A percentile compares a stretch with the other conserved stretches of the same genome.
phyloP scores from a whole-genome alignment of 139 green algal genomes.

The Marvania coccoides region DNA sequence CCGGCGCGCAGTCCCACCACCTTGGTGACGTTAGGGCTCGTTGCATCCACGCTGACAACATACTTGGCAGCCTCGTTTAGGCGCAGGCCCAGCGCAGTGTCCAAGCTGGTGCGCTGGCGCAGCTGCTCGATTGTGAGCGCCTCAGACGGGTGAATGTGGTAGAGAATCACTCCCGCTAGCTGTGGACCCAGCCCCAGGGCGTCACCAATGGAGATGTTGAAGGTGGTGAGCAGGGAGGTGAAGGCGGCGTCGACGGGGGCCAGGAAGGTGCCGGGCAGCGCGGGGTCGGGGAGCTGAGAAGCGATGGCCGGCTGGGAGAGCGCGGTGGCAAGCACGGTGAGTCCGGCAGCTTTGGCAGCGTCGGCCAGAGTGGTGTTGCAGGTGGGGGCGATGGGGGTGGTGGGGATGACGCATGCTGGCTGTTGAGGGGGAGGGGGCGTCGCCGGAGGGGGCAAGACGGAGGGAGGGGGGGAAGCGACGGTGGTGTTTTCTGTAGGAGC shows the following conservation, averaged over 20 bases:
- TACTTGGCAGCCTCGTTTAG: background rate
- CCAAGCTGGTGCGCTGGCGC: background rate
- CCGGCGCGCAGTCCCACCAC: background rate
- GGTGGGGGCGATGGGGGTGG: background rate
- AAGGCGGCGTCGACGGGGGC: constrained; percentile 24
- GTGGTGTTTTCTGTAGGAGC: background rate
- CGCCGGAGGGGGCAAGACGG: background rate
- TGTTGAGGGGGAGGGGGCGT: background rate
- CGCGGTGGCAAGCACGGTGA: constrained; percentile 15
- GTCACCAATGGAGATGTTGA: constrained; percentile 20
- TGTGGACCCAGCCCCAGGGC: constrained; percentile 20
- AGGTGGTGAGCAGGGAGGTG: constrained; percentile 12
- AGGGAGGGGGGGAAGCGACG: background rate
- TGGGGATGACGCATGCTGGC: background rate
- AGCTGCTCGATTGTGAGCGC: background rate
- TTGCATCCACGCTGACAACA: background rate
- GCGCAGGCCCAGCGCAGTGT: background rate
- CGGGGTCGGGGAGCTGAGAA: constrained; percentile 9
- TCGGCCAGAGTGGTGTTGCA: constrained; percentile 24
- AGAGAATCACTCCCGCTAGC: constrained; percentile 19
- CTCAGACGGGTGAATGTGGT: constrained; percentile 12
- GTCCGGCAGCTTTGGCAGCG: constrained; percentile 2
- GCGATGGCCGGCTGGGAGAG: constrained; percentile 10
- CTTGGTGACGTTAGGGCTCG: background rate
- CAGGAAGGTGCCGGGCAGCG: constrained; percentile 8